A percentile compares a stretch with the other conserved stretches of the same genome.
These are phyloP conservation scores for Berberis thunbergii DNA, from an alignment of 164 flowering plant species.

Conservation along the genomic window DNA sequence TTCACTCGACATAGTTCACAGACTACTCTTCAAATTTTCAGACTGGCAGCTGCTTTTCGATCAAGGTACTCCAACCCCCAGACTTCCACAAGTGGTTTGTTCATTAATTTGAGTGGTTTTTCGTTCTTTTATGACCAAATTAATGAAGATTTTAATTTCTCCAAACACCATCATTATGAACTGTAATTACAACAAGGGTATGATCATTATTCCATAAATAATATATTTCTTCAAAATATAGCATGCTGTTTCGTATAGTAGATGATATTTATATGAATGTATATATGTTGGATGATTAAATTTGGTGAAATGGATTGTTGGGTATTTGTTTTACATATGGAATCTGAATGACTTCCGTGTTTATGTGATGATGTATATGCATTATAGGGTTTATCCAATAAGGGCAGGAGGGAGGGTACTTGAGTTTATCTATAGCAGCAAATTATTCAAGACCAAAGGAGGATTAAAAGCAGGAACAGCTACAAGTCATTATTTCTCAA, in stretches of 20 bases:
- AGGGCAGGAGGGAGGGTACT: slow-evolving; percentile 62
- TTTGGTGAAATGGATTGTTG: no score
- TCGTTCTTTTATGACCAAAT: no score
- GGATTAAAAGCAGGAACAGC: slow-evolving; percentile 75
- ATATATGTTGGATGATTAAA: no score
- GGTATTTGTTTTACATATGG: no score
- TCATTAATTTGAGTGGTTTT: neutral
- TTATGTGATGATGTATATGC: neutral
- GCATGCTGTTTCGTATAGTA: no score
- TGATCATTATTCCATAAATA: no score
- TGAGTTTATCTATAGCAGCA: slow-evolving; percentile 83
- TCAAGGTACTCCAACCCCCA: slow-evolving; percentile 34
- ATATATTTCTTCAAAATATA: no score
- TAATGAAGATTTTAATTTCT: no score
- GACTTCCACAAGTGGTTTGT: neutral
- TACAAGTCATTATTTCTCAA: slow-evolving; percentile 70
- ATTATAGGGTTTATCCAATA: slow-evolving; percentile 50
- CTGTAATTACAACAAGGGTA: no score
- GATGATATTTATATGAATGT: no score
- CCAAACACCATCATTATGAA: no score
- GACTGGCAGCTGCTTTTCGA: slow-evolving; percentile 75
- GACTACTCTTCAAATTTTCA: slow-evolving; percentile 68
- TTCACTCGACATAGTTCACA: slow-evolving; percentile 67
- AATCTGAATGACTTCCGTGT: neutral
- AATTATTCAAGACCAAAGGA: slow-evolving; percentile 56